phyloP scores from a whole-genome alignment of 192 early-diverging fungal species.

The Coemansia sp. region DNA sequence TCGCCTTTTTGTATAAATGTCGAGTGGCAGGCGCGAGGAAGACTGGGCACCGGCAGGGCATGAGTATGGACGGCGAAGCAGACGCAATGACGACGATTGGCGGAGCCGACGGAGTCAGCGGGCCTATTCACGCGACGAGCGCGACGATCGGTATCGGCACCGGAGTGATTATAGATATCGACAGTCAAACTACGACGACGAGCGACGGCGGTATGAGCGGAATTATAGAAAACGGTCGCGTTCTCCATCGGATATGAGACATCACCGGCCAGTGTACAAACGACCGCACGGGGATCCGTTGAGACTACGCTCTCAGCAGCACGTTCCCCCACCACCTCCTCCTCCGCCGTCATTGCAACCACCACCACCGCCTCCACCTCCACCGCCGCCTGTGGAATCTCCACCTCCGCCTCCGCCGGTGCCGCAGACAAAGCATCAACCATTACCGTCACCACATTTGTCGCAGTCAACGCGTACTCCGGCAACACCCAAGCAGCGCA shows the following conservation, averaged over 20 bases:
- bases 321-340: constrained; percentile 13
- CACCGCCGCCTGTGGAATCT: constrained; percentile 3
- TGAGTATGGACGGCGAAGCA: constrained; percentile 4
- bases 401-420: constrained; percentile 14
- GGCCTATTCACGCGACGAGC: constrained; percentile 3
- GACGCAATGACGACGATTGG: constrained; percentile 7
- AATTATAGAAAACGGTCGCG: constrained; percentile 8
- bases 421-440: constrained; percentile 1
- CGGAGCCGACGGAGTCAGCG: neutral
- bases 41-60: constrained; percentile 1
- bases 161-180: neutral
- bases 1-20: constrained; percentile 3
- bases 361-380: constrained; percentile 11
- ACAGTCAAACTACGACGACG: neutral
- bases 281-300: constrained; percentile 7
- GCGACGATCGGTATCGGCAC: neutral
- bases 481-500: constrained; percentile 42
- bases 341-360: constrained; percentile 24
- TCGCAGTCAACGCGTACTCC: constrained; percentile 37
- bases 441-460: neutral
- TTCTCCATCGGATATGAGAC: constrained; percentile 3
- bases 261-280: constrained; percentile 1
- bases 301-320: constrained; percentile 1
- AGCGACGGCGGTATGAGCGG: constrained; percentile 1
- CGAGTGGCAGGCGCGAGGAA: neutral